Evolutionary conservation across 177 flowering plant species (phyloP).

Genomic region (Vitis hybrid): DNA sequence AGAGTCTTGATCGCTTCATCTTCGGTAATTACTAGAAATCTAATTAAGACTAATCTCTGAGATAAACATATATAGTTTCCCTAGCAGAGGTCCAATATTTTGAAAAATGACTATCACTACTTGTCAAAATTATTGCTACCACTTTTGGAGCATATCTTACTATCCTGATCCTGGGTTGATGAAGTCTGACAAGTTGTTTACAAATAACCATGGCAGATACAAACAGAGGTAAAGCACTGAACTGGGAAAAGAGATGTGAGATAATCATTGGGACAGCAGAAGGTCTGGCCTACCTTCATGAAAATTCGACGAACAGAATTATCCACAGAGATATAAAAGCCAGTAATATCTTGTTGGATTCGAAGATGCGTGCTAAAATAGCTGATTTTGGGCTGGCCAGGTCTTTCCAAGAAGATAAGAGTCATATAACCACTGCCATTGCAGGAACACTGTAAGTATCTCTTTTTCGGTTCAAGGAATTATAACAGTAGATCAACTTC

Average conservation of each 20-base stretch:
- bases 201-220: slow-evolving; percentile 39
- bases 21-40: slow-evolving; percentile 50
- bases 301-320: slow-evolving; percentile 54
- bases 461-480: neutral
- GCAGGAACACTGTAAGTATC: slow-evolving; percentile 84
- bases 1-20: slow-evolving; percentile 80
- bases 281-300: slow-evolving; percentile 82
- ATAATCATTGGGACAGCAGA: slow-evolving; percentile 74
- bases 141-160: neutral
- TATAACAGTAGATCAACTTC: neutral
- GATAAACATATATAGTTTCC: neutral
- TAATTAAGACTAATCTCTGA: neutral
- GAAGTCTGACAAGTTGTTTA: neutral
- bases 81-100: neutral
- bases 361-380: slow-evolving; percentile 70
- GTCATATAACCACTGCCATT: slow-evolving; percentile 88
- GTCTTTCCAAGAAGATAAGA: slow-evolving; percentile 78
- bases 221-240: slow-evolving; percentile 42
- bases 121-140: neutral
- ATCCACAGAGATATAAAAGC: slow-evolving; percentile 90
- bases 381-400: slow-evolving; percentile 94
- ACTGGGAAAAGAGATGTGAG: slow-evolving; percentile 74
- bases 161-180: neutral
- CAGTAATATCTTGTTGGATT: slow-evolving; percentile 76
- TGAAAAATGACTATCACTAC: neutral